Base-by-base conservation (phyloP, 139 green algal species). In the Coelastrella sp. region DNA sequence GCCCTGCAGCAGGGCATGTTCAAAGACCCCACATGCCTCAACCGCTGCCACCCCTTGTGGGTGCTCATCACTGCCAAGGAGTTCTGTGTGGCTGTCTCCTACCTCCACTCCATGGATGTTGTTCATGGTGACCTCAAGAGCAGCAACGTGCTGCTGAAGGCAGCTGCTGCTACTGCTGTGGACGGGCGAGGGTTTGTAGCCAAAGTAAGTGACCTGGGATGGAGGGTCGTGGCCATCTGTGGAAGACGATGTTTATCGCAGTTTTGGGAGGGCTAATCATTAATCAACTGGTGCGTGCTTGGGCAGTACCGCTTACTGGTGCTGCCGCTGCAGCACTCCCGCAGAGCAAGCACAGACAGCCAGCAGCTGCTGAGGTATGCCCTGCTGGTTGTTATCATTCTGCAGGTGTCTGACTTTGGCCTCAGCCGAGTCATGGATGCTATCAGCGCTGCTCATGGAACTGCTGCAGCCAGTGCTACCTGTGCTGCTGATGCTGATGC, bases 321-420 rank as follows among this genome's bases (percentile, higher is more conserved):
- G 20, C 20, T 4, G 20, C 5, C 17, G 0, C 20, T 78, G 70
- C 15, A 78, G 17, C 70, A 66, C 3, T 49, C 3, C 35, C 66
- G 66, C 66, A 19, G 66, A 19, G 17, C 17, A 19, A 75, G 19
- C 66, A 75, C 4, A 75, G 19, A 75, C 66, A 20, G 17, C 17
- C 35, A 49, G 35, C 35, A 49, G 35, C 35, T 49, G 35, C 35
- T 49, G 35, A 49, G 35, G 35, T 49, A 49, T 49, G 35, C 15
- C 22, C 78, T 83, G 4, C 24, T 12, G n/a, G 24, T 14, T 7
- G 7, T 10, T 35, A 6, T 65, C 68, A 7, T 63, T 10, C 58
- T 59, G 61, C 86, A 98, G 93, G 96, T 97, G 15, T 97, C 94
- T 66, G 96, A 98, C 93, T 98, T 98, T 94, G 96, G 96, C 4